phyloP scores from a whole-genome alignment of 2,329 filamentous ascomycete species.

The Mollisia scopiformis region DNA sequence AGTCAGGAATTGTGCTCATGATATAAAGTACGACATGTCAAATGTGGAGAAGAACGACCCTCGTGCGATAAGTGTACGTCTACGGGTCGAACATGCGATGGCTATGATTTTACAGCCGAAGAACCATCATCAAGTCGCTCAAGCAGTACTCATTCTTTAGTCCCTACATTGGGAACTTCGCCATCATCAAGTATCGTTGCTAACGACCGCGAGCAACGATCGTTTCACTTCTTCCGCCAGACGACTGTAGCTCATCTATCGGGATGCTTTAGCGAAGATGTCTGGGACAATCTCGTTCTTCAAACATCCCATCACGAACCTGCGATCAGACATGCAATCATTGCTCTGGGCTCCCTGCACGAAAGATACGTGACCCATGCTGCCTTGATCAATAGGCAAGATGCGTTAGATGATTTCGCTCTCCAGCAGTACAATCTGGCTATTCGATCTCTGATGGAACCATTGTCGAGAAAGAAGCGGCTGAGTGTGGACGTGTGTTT shows the following conservation, averaged over 20 bases:
- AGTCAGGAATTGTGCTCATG: neutral
- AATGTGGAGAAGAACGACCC: conserved; percentile 22
- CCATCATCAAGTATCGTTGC: neutral
- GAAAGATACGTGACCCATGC: conserved; percentile 16
- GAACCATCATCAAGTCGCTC: neutral
- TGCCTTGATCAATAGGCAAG: neutral
- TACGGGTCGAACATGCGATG: conserved; percentile 22
- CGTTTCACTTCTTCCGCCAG: conserved; percentile 61
- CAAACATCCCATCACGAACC: conserved; percentile 57
- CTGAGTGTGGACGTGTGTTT: conserved; percentile 53
- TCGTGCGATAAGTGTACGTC: conserved; percentile 15
- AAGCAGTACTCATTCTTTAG: neutral
- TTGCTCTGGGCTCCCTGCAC: conserved; percentile 26
- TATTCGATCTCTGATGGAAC: conserved; percentile 44
- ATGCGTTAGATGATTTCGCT: conserved; percentile 42
- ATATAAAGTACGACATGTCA: conserved; percentile 14
- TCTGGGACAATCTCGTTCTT: conserved; percentile 63
- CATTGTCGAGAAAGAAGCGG: conserved; percentile 43
- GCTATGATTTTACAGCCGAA: conserved; percentile 11
- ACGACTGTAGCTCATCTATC: conserved; percentile 63
- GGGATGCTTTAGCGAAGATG: conserved; percentile 64
- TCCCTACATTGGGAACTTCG: neutral
- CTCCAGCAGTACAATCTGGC: conserved; percentile 25
- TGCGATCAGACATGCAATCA: conserved; percentile 23
- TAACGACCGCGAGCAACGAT: conserved; percentile 32